Base-by-base conservation (phyloP, 2,329 filamentous ascomycete genomes). In the Pyricularia grisea region DNA sequence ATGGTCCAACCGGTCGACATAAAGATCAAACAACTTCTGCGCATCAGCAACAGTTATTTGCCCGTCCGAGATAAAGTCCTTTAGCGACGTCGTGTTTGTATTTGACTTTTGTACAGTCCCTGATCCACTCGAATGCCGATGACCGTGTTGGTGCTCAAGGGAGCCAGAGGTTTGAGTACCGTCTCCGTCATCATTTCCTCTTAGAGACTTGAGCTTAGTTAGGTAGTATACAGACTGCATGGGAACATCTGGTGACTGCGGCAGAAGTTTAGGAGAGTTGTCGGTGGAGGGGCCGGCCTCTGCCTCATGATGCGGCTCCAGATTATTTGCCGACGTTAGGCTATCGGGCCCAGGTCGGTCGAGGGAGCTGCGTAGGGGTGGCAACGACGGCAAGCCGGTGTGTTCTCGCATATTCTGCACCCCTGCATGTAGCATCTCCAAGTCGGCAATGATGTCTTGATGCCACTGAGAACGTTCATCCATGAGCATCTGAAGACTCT, bases 11-110 rank as follows among this genome's bases (percentile, higher is more conserved):
- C 80, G 81, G 65, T 82, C 79, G 65, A 80, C 81, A 71, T 85
- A 87, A 12, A 85, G 78, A 3, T 78, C 75, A 71, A 85, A 86
- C 0, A 87, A 75, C 64, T 84, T 80, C 65, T 86, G 80, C 0
- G 84, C 84, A 69, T 85, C 83, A 2, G 79, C 77, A 3, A 83
- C 68, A 0, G 81, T 78, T 1, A 87, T 74, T 7, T 79, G 71
- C 0, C 84, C 84, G 0, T 74, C 74, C 1, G 78, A 74, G 23
- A 80, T 78, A 3, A 80, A 77, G 69, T 80, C 79, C 50, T 76
- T 64, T 25, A 65, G 5, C 20, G 20, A 55, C 42, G 42, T n/a
- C n/a, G 42, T 9, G 9, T 55, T 55, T 55, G 42, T n/a, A 20
- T 20, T 20, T 12, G 20, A 4, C 42, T 55, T 55, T n/a, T 55